A percentile compares a stretch with the other conserved stretches of the same genome.
Evolutionary conservation across 208 protist species (phyloP).

Genomic region (Entamoeba invadens): DNA sequence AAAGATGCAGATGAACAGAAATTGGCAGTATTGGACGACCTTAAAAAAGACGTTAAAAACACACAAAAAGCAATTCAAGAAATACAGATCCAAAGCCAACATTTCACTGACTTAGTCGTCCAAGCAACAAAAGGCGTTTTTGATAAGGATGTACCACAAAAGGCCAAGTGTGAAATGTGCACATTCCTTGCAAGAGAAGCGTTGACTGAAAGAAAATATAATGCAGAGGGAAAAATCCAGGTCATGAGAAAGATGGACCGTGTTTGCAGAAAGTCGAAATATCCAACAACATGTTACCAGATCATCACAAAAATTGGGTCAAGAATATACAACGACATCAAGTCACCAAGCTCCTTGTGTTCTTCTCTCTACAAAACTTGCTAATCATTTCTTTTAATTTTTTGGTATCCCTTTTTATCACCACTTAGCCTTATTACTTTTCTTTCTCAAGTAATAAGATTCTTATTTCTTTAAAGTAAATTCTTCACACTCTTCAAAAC

Average conservation of each 20-base stretch:
- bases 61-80: not conserved
- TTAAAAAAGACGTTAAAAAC: not conserved
- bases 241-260: not conserved
- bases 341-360: not conserved
- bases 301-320: not conserved
- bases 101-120: not conserved
- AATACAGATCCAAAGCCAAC: not conserved
- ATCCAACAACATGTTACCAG: not conserved
- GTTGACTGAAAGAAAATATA: not conserved
- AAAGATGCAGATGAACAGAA: not conserved
- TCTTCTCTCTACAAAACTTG: no score
- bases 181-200: not conserved
- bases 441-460: no score
- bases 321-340: not conserved
- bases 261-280: not conserved
- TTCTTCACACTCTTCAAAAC: no score
- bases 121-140: not conserved
- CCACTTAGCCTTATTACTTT: no score
- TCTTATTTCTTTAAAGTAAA: no score
- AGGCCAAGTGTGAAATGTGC: not conserved
- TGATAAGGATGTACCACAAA: not conserved
- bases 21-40: not conserved
- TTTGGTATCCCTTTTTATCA: no score
- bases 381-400: no score
- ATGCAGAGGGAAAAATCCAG: not conserved